These are phyloP conservation scores for Canavalia gladiata DNA, from an alignment of 306 rosid genomes.

Conservation along the genomic window DNA sequence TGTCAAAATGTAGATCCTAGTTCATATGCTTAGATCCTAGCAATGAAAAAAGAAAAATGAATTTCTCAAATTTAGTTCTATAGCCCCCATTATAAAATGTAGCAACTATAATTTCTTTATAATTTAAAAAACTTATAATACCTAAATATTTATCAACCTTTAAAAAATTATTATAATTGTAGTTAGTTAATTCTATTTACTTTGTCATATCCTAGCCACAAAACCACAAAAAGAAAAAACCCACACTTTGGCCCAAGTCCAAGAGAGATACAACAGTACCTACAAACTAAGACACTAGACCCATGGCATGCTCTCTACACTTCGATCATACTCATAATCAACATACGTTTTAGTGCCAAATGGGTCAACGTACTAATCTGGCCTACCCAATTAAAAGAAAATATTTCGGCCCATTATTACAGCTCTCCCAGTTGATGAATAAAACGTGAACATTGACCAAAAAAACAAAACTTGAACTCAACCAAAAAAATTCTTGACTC, in stretches of 20 bases:
- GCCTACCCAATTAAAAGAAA: neutral
- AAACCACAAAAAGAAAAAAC: neutral
- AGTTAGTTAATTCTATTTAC: neutral
- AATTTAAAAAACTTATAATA: too few relatives aligned
- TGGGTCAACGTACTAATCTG: neutral
- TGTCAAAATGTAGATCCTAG: too few relatives aligned
- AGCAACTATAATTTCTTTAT: too few relatives aligned
- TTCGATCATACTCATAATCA: neutral
- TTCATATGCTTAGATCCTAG: too few relatives aligned
- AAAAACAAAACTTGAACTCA: too few relatives aligned
- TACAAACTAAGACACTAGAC: neutral
- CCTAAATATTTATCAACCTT: neutral
- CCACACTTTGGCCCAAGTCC: neutral
- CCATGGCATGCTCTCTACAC: neutral
- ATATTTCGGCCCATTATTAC: neutral
- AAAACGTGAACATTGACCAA: neutral
- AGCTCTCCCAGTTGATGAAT: neutral
- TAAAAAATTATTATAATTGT: too few relatives aligned
- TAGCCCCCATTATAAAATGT: neutral
- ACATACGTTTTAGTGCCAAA: neutral
- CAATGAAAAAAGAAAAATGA: too few relatives aligned
- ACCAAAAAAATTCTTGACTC: neutral
- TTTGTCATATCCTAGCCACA: neutral
- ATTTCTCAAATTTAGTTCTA: neutral
- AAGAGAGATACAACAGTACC: neutral